Conservation (phyloP, 2,329 filamentous ascomycete species). For the Cadophora sp. region DNA sequence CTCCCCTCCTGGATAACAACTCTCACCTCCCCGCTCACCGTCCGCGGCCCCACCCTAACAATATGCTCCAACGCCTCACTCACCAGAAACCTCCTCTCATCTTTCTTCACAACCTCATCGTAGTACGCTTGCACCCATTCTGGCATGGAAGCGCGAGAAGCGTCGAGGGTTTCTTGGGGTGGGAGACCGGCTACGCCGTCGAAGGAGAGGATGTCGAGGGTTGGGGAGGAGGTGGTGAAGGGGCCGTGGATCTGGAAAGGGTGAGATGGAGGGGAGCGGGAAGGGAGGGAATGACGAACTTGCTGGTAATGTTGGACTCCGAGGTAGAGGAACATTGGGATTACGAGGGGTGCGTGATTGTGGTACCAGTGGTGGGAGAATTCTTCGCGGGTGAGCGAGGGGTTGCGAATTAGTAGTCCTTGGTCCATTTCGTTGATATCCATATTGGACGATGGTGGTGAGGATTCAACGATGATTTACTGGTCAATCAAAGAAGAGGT, state of each 20-base stretch:
- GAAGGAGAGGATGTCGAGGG: slow-evolving; percentile 12
- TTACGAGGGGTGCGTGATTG: slow-evolving; percentile 35
- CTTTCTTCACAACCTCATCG: slow-evolving; percentile 31
- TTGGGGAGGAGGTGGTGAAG: slow-evolving; percentile 15
- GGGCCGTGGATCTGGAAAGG: slow-evolving; percentile 18
- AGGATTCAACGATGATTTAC: too few relatives aligned
- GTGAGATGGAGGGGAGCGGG: not conserved
- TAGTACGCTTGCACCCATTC: slow-evolving; percentile 38
- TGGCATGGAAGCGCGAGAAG: slow-evolving; percentile 13
- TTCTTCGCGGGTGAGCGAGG: slow-evolving; percentile 32
- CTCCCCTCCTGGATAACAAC: slow-evolving; percentile 37
- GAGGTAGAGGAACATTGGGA: slow-evolving; percentile 36
- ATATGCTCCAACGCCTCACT: slow-evolving; percentile 35
- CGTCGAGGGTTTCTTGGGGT: not conserved
- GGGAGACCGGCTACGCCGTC: slow-evolving; percentile 28
- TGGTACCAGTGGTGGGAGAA: slow-evolving; percentile 39
- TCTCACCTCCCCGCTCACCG: slow-evolving; percentile 31
- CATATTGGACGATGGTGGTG: slow-evolving; percentile 5
- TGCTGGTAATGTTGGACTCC: slow-evolving; percentile 36
- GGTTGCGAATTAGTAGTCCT: slow-evolving; percentile 38
- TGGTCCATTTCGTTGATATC: slow-evolving; percentile 31
- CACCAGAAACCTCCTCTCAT: slow-evolving; percentile 37
- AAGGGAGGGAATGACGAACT: slow-evolving; percentile 20
- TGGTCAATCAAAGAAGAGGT: too few relatives aligned
- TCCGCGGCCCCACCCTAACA: slow-evolving; percentile 21